A percentile compares a stretch with the other conserved stretches of the same genome.
phyloP scores from a whole-genome alignment of 345 rosid species.

The Lagerstroemia speciosa region DNA sequence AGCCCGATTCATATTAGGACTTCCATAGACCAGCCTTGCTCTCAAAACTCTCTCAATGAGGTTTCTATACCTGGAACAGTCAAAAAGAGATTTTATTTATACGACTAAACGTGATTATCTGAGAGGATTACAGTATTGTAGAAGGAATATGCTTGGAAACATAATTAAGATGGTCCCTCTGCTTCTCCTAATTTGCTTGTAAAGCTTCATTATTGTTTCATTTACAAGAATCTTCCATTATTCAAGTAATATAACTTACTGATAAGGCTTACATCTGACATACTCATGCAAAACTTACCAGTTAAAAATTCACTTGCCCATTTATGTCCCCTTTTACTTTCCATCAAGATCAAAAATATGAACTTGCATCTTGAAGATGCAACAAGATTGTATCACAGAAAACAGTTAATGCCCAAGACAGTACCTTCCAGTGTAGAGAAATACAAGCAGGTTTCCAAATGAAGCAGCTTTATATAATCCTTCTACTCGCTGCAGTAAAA shows the following conservation, averaged over 20 bases:
- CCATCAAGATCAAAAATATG: neutral
- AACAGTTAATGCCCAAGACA: constrained; percentile 3
- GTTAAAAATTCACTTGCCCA: neutral
- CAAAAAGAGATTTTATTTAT: neutral
- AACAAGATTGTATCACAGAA: neutral
- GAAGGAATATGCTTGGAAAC: neutral
- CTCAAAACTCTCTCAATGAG: constrained; percentile 78
- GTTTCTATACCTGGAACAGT: constrained; percentile 65
- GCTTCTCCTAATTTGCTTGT: neutral
- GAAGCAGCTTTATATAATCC: constrained; percentile 89
- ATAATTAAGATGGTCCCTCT: neutral
- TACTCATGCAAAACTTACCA: neutral
- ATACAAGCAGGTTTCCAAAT: constrained; percentile 73
- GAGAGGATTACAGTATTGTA: neutral
- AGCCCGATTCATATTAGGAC: constrained; percentile 88
- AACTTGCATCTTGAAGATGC: neutral
- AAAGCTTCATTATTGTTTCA: neutral
- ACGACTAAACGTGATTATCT: neutral
- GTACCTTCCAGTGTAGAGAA: constrained; percentile 91
- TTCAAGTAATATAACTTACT: neutral
- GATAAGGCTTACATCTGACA: neutral
- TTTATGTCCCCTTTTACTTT: neutral
- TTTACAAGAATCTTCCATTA: neutral
- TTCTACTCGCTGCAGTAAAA: constrained; percentile 62
- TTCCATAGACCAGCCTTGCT: constrained; percentile 91